Evolutionary conservation across 2,329 filamentous ascomycete genomes (phyloP), one percentile per base, ranked within the genome.

Genomic region (Chrysosporium queenslandicum): DNA sequence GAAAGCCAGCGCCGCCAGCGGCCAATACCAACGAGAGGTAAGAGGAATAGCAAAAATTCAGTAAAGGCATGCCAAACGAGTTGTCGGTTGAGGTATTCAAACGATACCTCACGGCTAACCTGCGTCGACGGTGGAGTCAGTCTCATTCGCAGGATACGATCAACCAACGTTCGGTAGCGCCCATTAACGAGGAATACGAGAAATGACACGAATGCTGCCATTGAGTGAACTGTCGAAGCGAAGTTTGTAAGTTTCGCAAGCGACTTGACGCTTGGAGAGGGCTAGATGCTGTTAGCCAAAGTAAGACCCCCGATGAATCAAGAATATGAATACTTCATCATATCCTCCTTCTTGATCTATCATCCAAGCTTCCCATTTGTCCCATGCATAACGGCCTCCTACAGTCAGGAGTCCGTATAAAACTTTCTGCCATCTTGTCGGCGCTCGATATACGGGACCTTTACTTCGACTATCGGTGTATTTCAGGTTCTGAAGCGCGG

Each of bases 61-160:
- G 92, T 98, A 63, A 98, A 95, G n/a, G 92, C 92, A 70, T 98
- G 92, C 92, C 92, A 98, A 34, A 98, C 92, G 9, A 98, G 81
- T 71, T 98, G 92, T 45, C 92, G 83, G 67, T 98, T 98, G 46
- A 97, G 80, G 63, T 96, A 97, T 70, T 98, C 92, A 65, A 98
- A 97, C 1, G 87, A 94, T 23, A 98, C 90, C 68, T 97, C 89
- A 29, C 91, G 80, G 65, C 82, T 87, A 58, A 94, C 85, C 65
- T 94, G 87, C 63, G 81, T 88, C 2, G 85, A 90, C 4, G 86
- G 85, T 6, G 92, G 86, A 2, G 88, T 85, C 41, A 98, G 79
- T 52, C 91, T 83, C 68, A 98, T 83, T 54, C 86, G 79, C 51
- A 98, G 74, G 9, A 92, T 66, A 51, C 92, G 82, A 67, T 98